These are phyloP conservation scores for Ustilago esculenta DNA, from an alignment of 1,284 basidiomycete species.

Conservation along the genomic window DNA sequence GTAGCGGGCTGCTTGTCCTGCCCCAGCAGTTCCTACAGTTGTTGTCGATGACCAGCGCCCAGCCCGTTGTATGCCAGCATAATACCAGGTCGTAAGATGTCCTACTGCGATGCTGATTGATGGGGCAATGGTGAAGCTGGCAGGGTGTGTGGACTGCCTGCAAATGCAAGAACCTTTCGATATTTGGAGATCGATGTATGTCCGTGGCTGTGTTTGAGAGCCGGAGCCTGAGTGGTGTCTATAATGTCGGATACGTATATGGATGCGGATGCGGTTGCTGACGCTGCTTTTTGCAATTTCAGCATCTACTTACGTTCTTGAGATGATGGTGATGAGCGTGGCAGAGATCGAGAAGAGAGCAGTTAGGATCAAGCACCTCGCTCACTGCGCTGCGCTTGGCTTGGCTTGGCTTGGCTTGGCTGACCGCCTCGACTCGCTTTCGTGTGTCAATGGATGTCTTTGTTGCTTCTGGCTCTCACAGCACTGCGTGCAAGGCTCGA, in stretches of 20 bases:
- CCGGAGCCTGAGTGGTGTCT: neutral
- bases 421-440: too few species aligned
- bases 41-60: too few species aligned
- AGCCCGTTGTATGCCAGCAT: too few species aligned
- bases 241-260: conserved; percentile 5
- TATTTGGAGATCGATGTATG: neutral
- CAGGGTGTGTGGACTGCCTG: neutral
- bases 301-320: conserved; percentile 49
- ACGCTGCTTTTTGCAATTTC: conserved; percentile 3
- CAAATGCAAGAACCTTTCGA: conserved; percentile 11
- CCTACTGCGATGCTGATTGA: too few species aligned
- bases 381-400: neutral
- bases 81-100: too few species aligned
- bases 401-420: conserved; percentile 1
- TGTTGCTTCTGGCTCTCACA: too few species aligned
- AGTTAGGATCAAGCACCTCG: conserved; percentile 11
- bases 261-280: conserved; percentile 13
- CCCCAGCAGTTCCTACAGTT: too few species aligned
- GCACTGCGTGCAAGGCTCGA: too few species aligned
- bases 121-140: too few species aligned
- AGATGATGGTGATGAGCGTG: conserved; percentile 47
- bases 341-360: conserved; percentile 23
- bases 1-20: too few species aligned
- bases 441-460: too few species aligned
- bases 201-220: neutral